Conservation (phyloP, 768 basidiomycete genomes). For the Pleurotus ostreatus region DNA sequence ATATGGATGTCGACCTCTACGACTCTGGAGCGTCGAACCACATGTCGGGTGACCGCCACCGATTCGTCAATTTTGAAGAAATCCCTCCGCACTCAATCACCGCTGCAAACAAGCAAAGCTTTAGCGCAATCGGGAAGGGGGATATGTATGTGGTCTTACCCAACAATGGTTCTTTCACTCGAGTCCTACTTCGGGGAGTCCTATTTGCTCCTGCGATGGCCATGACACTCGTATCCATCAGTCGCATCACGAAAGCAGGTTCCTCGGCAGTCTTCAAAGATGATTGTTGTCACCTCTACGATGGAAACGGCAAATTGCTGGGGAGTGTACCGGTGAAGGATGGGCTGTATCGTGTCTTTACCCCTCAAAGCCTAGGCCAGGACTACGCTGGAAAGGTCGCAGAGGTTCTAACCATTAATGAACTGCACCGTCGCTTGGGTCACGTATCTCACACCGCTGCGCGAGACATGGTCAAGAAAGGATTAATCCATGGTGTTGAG, state of each 20-base stretch:
- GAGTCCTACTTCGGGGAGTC: constrained; percentile 6
- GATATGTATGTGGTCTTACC: constrained; percentile 9
- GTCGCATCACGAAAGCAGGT: not conserved
- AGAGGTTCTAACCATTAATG: constrained; percentile 9
- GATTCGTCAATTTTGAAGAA: constrained; percentile 11
- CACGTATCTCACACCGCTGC: constrained; percentile 13
- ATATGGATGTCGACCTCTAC: constrained; percentile 14
- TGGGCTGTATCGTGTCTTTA: constrained; percentile 17
- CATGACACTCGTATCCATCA: constrained; percentile 8
- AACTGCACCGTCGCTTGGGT: constrained; percentile 17
- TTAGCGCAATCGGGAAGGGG: constrained; percentile 13
- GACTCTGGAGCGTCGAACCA: constrained; percentile 15
- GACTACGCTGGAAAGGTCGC: not conserved
- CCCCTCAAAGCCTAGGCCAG: not conserved
- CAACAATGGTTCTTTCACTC: not conserved
- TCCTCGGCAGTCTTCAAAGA: constrained; percentile 4
- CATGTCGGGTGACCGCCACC: constrained; percentile 13
- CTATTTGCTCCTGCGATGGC: constrained; percentile 11
- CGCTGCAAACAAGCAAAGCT: constrained; percentile 12
- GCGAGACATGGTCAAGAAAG: constrained; percentile 14
- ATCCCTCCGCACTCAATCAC: constrained; percentile 10
- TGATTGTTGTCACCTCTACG: constrained; percentile 12
- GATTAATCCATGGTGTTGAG: constrained; percentile 13
- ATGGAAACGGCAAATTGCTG: constrained; percentile 8
- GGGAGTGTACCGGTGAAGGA: constrained; percentile 15